Base-by-base conservation (phyloP, 2,329 filamentous ascomycete species). In the Lachnellula suecica region DNA sequence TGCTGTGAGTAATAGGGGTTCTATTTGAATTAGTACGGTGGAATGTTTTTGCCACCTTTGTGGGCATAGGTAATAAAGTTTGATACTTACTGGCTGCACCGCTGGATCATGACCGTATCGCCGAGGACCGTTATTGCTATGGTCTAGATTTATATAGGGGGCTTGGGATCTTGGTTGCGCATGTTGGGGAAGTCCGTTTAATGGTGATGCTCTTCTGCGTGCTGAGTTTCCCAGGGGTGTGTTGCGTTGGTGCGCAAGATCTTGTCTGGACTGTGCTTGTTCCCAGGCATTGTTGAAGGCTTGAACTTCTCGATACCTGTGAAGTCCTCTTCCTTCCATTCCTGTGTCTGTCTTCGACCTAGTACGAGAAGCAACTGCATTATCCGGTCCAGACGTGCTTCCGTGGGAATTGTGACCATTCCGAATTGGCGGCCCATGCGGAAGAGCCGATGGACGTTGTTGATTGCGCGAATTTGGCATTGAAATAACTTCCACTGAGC, bases 241-340 rank as follows among this genome's bases (percentile, higher is more conserved):
- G 20, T 3, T 45, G 22, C 24, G 11, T n/a, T 44, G 19, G 10
- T 35, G 27, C 23, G n/a, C 20, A 17, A 24, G 27, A 35, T 54
- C 54, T 44, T 55, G 60, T 45, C 67, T 58, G 25, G 54, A 57
- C 6, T 65, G 20, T 20, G 67, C 67, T 29, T 68, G 58, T n/a
- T 68, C 56, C 60, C 62, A 69, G n/a, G 67, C 66, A 37, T n/a
- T n/a, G n/a, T n/a, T n/a, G n/a, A n/a, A n/a, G n/a, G n/a, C n/a
- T n/a, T n/a, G n/a, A n/a, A n/a, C n/a, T n/a, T 66, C 64, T 48
- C 64, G 64, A 47, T 69, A 68, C 20, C 67, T 61, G 45, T 65
- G 63, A 48, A 68, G 66, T 15, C 66, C 64, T 34, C 61, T 35
- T 35, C 2, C 58, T 52, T 46, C 52, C 63, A 47, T 59, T 65